Evolutionary conservation across 2,329 filamentous ascomycete genomes (phyloP), one percentile per base, ranked within the genome.

Genomic region (Capronia coronata): DNA sequence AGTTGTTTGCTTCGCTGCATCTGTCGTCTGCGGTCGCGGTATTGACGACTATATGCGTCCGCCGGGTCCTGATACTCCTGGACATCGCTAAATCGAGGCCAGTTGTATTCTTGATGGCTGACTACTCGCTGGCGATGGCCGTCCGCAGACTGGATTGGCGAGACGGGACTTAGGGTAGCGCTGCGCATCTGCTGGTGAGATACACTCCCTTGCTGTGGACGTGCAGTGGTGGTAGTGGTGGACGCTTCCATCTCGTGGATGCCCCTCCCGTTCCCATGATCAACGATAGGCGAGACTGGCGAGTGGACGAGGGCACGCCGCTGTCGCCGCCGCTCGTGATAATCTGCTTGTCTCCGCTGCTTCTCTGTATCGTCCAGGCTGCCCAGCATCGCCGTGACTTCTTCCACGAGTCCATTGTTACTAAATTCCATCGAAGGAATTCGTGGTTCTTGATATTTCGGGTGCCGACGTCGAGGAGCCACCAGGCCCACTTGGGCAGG

Each of bases 41-140:
- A 56, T 3, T 32, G 22, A 16, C 48, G 47, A 37, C 47, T 51
- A 35, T 56, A 32, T 22, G 51, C 50, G 5, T 54, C 48, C 21
- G 54, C 54, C 8, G 54, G 54, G 29, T 56, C 54, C 30, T 45
- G 23, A 22, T 30, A 50, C 19, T 38, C 16, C 6, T 49, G 40
- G 16, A 40, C 25, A 18, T 52, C 50, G 29, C 44, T 46, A 14
- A 56, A 56, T 16, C 50, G 44, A 25, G 51, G 51, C 54, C 54
- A 56, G 34, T 51, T 51, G 37, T 54, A 54, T 35, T 54, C 52
- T 13, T 37, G 39, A 25, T 32, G 40, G 19, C 25, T 43, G 19
- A 51, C 32, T 6, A 37, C 6, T 37, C 29, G 29, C 3, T n/a
- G 3, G 7, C n/a, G 29, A n/a, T 32, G 29, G 7, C 29, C 3